A percentile compares a stretch with the other conserved stretches of the same genome.
Conservation (phyloP, 2,329 filamentous ascomycete species). For the Aureobasidium melanogenum region DNA sequence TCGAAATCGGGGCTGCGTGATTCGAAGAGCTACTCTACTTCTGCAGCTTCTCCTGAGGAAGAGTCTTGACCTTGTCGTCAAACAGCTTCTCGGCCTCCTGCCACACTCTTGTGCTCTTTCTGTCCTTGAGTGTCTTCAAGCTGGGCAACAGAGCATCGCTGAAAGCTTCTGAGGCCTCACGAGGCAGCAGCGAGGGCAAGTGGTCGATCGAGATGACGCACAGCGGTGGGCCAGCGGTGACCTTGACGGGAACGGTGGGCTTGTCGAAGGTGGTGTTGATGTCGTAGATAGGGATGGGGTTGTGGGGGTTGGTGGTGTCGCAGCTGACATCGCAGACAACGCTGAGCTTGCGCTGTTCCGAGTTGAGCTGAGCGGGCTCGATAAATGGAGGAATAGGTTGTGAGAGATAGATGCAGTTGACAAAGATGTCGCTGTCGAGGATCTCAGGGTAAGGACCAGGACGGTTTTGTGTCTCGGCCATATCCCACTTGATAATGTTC, state of each 20-base stretch:
- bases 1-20: too few relatives aligned
- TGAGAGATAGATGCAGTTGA: conserved; percentile 85
- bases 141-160: conserved; percentile 68
- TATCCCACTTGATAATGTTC: conserved; percentile 66
- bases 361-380: conserved; percentile 58
- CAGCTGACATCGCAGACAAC: conserved; percentile 66
- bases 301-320: conserved; percentile 65
- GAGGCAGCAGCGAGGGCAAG: conserved; percentile 70
- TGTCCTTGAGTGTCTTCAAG: conserved; percentile 68
- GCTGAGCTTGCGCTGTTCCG: conserved; percentile 59
- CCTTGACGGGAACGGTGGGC: conserved; percentile 71
- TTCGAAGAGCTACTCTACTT: neutral
- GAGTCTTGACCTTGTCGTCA: conserved; percentile 65
- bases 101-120: conserved; percentile 70
- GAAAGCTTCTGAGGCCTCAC: conserved; percentile 83
- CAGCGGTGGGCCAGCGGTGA: conserved; percentile 51
- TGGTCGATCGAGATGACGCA: conserved; percentile 85
- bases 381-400: conserved; percentile 75
- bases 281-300: conserved; percentile 71
- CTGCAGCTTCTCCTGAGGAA: conserved; percentile 42
- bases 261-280: conserved; percentile 79
- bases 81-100: conserved; percentile 75
- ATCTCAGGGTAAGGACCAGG: conserved; percentile 30
- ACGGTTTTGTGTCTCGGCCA: conserved; percentile 66
- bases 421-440: conserved; percentile 39